Percentiles rank a stretch among this genome's conserved stretches.
phyloP scores from a whole-genome alignment of 2,329 filamentous ascomycete genomes.

The Alternaria panax region DNA sequence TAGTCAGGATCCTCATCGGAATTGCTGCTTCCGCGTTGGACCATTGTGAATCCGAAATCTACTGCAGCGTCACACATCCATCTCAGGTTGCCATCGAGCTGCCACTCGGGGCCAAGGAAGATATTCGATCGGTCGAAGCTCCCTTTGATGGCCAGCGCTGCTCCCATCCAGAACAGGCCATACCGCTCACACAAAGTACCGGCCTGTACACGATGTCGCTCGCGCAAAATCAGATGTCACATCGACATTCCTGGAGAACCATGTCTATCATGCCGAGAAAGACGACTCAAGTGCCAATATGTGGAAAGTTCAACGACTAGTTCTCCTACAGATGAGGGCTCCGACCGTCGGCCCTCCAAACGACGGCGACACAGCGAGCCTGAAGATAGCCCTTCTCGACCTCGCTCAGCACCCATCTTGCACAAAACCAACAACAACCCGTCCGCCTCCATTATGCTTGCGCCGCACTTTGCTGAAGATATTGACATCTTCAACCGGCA shows the following conservation, averaged over 20 bases:
- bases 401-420: constrained; percentile 35
- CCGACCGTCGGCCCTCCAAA: constrained; percentile 34
- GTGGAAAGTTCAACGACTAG: constrained; percentile 35
- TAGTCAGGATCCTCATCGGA: not conserved
- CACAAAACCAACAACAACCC: constrained; percentile 42
- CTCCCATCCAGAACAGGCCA: constrained; percentile 47
- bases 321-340: constrained; percentile 33
- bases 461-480: constrained; percentile 53
- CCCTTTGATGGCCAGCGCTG: constrained; percentile 41
- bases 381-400: constrained; percentile 30
- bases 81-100: not conserved
- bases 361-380: constrained; percentile 38
- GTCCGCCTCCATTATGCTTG: constrained; percentile 50
- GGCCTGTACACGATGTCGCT: constrained; percentile 52
- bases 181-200: constrained; percentile 55
- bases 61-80: not conserved
- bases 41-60: not conserved
- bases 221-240: constrained; percentile 53
- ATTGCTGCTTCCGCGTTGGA: not conserved
- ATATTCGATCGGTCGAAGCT: not conserved
- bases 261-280: constrained; percentile 51
- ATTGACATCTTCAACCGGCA: constrained; percentile 52
- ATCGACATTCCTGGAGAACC: constrained; percentile 50
- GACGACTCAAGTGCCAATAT: constrained; percentile 49
- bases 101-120: not conserved